A percentile compares a stretch with the other conserved stretches of the same genome.
These are phyloP conservation scores for Termitomyces sp. DNA, from an alignment of 768 basidiomycete genomes.

Conservation along the genomic window DNA sequence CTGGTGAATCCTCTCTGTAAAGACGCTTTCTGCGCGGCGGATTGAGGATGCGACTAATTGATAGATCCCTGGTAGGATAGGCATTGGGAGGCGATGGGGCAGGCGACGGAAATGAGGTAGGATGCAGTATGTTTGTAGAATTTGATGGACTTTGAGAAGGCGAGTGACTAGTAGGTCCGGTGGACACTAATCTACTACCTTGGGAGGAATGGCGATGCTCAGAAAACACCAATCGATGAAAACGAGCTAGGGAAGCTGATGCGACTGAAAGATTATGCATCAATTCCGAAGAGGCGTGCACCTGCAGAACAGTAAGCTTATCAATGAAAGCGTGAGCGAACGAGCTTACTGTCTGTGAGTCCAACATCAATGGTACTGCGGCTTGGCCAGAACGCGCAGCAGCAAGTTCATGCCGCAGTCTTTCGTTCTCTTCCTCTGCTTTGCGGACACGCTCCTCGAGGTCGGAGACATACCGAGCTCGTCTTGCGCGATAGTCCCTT, in stretches of 20 bases:
- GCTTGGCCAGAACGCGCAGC: constrained; percentile 33
- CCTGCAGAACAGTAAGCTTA: constrained; percentile 24
- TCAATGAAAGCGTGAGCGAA: neutral
- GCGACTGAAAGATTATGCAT: constrained; percentile 41
- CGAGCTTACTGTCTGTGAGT: constrained; percentile 26
- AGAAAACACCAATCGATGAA: constrained; percentile 42
- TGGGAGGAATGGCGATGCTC: constrained; percentile 15
- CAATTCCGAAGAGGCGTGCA: constrained; percentile 46
- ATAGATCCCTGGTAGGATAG: constrained; percentile 2
- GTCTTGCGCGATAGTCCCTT: constrained; percentile 59
- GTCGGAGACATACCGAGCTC: constrained; percentile 48
- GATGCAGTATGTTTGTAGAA: constrained; percentile 13
- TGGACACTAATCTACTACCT: constrained; percentile 4
- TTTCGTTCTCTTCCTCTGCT: constrained; percentile 49
- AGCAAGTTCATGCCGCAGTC: constrained; percentile 43
- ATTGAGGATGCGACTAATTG: constrained; percentile 1
- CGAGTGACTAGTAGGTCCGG: constrained; percentile 4
- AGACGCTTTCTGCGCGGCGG: constrained; percentile 23
- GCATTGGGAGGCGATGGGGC: constrained; percentile 16
- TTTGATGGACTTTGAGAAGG: constrained; percentile 7
- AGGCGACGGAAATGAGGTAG: constrained; percentile 23
- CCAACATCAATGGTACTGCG: constrained; percentile 20
- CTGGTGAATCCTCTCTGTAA: constrained; percentile 25
- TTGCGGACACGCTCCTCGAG: constrained; percentile 49
- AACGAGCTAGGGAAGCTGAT: constrained; percentile 44